These are phyloP conservation scores for Balamuthia mandrillaris DNA, from an alignment of 208 protist species.

Conservation along the genomic window DNA sequence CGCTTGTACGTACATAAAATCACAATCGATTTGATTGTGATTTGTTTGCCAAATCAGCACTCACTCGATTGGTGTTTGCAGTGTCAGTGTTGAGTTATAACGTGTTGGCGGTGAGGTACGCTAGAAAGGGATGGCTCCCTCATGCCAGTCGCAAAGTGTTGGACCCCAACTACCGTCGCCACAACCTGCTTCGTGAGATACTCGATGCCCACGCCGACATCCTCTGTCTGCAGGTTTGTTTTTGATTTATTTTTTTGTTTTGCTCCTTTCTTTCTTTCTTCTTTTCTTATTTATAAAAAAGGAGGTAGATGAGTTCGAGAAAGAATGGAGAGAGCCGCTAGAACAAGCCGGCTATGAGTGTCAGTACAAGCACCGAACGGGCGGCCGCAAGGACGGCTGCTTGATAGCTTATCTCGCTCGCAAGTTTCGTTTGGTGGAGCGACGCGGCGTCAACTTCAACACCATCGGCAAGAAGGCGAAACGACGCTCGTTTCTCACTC, in stretches of 20 bases:
- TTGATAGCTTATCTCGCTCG: neutral
- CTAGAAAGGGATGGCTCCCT: neutral
- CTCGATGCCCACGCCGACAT: neutral
- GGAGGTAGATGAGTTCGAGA: neutral
- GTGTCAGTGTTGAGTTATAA: neutral
- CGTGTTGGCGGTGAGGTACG: neutral
- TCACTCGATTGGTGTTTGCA: no score
- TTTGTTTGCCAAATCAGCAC: no score
- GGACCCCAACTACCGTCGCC: neutral
- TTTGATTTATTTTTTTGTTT: no score
- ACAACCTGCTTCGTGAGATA: neutral
- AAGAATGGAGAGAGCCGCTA: neutral
- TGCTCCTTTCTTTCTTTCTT: no score
- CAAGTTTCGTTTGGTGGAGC: neutral
- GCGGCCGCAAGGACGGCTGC: neutral
- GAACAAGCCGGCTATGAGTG: neutral
- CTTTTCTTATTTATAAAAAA: neutral
- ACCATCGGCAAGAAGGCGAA: neutral
- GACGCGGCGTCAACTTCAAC: neutral
- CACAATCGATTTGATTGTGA: no score
- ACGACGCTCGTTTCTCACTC: neutral
- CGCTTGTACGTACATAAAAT: no score
- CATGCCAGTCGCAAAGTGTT: neutral
- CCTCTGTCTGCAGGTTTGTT: neutral
- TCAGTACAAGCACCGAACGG: neutral